Base-by-base conservation (phyloP, 2,329 filamentous ascomycete genomes). In the Phoma herbarum region DNA sequence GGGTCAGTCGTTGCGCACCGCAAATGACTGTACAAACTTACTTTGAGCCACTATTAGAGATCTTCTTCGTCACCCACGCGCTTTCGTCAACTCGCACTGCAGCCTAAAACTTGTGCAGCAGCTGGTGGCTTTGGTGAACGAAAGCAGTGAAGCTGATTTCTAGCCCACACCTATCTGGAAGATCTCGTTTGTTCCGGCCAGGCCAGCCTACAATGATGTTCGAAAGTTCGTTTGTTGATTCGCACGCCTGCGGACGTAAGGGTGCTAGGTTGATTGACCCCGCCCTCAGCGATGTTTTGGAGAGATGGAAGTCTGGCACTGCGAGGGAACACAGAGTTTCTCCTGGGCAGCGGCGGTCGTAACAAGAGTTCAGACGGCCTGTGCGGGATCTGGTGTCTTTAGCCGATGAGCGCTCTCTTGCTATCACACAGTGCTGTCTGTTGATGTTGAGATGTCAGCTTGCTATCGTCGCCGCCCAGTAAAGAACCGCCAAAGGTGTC, bases 1-100 rank as follows among this genome's bases (percentile, higher is more conserved):
- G 35, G 20, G 20, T 59, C 35, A 62, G 48, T 46, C 8, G 12
- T 42, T 42, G 26, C 44, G 35, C 45, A 41, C 31, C 23, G 20
- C 23, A 12, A 10, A 7, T n/a, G 23, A 29, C 28, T 25, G 25
- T 45, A 50, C 16, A 50, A 33, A 42, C 28, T 52, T 16, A 23
- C 37, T 14, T 41, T 20, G 31, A 20, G 28, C 16, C 37, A 49
- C 55, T 41, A 16, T 25, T 35, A 8, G 7, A 22, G 22, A 4
- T 7, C 18, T n/a, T 16, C 16, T n/a, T 16, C 3, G 14, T 28
- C 7, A 41, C 31, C 18, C 12, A n/a, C n/a, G 18, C 37, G n/a
- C 18, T 29, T 50, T 56, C 44, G 16, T n/a, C 7, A 35, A 12
- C 26, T 26, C 23, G 20, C n/a, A 18, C 18, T 12, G 22, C 7